Conservation (phyloP, 352 stramenopile genomes). For the Globisporangium nunn region DNA sequence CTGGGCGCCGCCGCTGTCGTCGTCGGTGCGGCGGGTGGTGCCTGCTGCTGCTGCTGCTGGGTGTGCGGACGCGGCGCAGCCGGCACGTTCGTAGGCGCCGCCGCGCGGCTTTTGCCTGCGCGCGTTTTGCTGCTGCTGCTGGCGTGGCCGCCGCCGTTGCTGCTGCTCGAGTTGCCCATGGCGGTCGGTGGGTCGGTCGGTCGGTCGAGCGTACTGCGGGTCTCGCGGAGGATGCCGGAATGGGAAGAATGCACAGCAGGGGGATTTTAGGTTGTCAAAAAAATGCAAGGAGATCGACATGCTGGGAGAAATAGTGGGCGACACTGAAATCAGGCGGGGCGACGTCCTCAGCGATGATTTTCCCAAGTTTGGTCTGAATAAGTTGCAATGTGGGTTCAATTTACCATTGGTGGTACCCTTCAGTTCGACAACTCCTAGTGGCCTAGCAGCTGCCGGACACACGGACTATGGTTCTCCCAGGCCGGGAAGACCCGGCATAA, state of each 20-base stretch:
- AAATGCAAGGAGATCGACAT: neutral
- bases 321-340: neutral
- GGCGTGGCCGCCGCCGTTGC: constrained; percentile 16
- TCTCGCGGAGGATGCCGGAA: constrained; percentile 1
- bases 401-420: too few relatives aligned
- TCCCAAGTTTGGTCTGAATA: neutral
- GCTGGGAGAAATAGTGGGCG: neutral
- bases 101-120: constrained; percentile 26
- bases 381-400: neutral
- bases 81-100: constrained; percentile 5
- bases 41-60: constrained; percentile 13
- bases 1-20: constrained; percentile 15
- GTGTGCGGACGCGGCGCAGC: constrained; percentile 9
- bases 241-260: neutral
- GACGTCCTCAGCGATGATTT: neutral
- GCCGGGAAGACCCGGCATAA: too few relatives aligned
- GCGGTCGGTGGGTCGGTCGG: neutral
- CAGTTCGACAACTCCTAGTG: too few relatives aligned
- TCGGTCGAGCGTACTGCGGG: neutral
- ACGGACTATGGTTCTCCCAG: too few relatives aligned
- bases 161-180: constrained; percentile 76
- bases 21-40: constrained; percentile 6
- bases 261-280: neutral
- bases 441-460: too few relatives aligned
- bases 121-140: constrained; percentile 26